These are phyloP conservation scores for Exophiala alcalophila DNA, from an alignment of 2,329 filamentous ascomycete genomes.

Conservation along the genomic window DNA sequence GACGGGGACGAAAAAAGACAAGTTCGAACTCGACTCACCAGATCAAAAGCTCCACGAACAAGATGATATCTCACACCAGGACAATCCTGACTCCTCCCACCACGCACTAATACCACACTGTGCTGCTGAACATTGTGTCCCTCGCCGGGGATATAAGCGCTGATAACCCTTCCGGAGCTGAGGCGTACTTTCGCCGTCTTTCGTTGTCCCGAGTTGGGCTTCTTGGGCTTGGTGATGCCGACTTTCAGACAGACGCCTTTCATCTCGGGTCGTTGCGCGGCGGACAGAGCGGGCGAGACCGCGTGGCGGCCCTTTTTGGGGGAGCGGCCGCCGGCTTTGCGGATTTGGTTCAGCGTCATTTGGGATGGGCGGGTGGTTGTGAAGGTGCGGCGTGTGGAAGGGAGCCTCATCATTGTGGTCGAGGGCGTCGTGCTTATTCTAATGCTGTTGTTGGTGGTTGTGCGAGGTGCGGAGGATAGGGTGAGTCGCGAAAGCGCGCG, in stretches of 20 bases:
- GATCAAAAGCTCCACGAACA: constrained; percentile 84
- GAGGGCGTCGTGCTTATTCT: constrained; percentile 8
- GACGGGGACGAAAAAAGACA: constrained; percentile 33
- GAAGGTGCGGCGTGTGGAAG: constrained; percentile 45
- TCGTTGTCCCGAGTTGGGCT: constrained; percentile 95
- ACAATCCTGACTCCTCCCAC: constrained; percentile 92
- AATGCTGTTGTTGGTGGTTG: neutral
- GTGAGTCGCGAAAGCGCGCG: constrained; percentile 34
- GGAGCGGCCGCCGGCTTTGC: constrained; percentile 65
- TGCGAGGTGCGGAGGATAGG: constrained; percentile 22
- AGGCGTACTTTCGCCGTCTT: constrained; percentile 92
- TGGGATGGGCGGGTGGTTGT: constrained; percentile 55
- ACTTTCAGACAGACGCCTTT: constrained; percentile 97
- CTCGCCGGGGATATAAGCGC: constrained; percentile 93
- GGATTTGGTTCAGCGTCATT: constrained; percentile 71
- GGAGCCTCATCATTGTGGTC: constrained; percentile 33
- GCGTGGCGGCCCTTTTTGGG: constrained; percentile 78
- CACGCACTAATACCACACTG: constrained; percentile 92
- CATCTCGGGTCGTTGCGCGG: constrained; percentile 68
- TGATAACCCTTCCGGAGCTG: constrained; percentile 75
- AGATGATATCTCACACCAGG: constrained; percentile 96
- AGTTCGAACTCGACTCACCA: constrained; percentile 66
- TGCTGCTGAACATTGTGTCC: constrained; percentile 99
- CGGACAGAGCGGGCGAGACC: constrained; percentile 76
- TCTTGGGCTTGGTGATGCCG: constrained; percentile 92